These are phyloP conservation scores for Leccinum subgranulosum DNA, from an alignment of 768 basidiomycete genomes.

Conservation along the genomic window DNA sequence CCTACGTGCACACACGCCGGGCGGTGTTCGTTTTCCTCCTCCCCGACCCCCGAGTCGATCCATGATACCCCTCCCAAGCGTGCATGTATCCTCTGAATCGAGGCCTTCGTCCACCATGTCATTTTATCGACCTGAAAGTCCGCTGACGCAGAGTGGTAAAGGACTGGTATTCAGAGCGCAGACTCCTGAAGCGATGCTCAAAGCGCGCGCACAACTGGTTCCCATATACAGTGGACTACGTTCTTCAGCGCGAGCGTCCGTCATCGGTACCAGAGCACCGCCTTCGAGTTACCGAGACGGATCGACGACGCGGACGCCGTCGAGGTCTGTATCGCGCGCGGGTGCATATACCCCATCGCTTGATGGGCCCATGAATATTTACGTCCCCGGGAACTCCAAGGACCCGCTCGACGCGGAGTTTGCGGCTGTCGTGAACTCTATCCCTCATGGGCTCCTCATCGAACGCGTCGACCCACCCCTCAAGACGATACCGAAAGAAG, in stretches of 20 bases:
- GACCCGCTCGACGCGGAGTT: constrained; percentile 86
- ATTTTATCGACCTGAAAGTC: constrained; percentile 56
- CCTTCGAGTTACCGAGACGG: constrained; percentile 77
- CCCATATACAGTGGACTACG: constrained; percentile 50
- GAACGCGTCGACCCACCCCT: constrained; percentile 81
- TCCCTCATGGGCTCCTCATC: constrained; percentile 72
- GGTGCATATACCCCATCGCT: constrained; percentile 61
- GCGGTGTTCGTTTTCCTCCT: constrained; percentile 44
- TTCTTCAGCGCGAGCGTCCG: constrained; percentile 37
- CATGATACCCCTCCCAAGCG: constrained; percentile 75
- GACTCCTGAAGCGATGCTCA: constrained; percentile 64
- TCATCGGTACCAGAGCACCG: constrained; percentile 45
- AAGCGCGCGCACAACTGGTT: constrained; percentile 58
- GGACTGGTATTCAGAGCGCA: constrained; percentile 49
- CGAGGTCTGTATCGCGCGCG: constrained; percentile 62
- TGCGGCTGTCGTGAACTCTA: constrained; percentile 68
- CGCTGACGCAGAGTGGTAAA: constrained; percentile 35
- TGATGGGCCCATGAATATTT: constrained; percentile 56
- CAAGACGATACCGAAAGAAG: constrained; percentile 58
- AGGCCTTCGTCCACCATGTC: constrained; percentile 74
- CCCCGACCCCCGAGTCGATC: constrained; percentile 79
- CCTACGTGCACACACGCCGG: constrained; percentile 38
- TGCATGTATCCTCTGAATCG: constrained; percentile 67
- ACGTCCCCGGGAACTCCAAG: constrained; percentile 58
- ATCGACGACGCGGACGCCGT: constrained; percentile 51